Percentiles rank a stretch among this genome's conserved stretches.
Conservation (phyloP, 78 protist genomes). For the Dictyostelium purpureum region DNA sequence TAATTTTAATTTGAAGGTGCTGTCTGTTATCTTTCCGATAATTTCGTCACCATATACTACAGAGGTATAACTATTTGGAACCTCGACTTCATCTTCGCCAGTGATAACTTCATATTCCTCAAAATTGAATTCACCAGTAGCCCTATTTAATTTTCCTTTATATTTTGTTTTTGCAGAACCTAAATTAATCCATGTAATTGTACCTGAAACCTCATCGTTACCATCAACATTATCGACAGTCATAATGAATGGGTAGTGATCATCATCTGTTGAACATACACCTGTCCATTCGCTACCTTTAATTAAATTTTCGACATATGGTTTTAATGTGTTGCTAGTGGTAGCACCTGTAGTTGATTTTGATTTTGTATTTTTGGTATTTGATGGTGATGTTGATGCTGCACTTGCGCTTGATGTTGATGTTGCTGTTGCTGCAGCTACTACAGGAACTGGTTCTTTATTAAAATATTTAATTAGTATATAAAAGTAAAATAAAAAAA, state of each 20-base stretch:
- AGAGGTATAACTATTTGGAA: conserved; percentile 22
- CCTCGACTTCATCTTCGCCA: conserved; percentile 60
- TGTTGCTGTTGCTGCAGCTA: background rate
- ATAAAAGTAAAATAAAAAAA: background rate
- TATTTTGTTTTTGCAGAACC: conserved; percentile 27
- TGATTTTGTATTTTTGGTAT: background rate
- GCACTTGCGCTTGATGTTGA: background rate
- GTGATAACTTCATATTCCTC: conserved; percentile 50
- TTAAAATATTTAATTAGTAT: background rate
- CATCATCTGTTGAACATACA: conserved; percentile 30
- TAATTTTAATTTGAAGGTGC: conserved; percentile 23
- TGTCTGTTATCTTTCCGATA: conserved; percentile 4
- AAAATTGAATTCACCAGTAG: background rate
- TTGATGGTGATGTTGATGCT: background rate
- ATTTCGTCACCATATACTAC: background rate
- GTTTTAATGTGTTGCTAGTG: no score
- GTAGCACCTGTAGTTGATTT: background rate
- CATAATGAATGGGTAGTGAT: conserved; percentile 21
- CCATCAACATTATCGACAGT: conserved; percentile 16
- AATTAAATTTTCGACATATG: background rate
- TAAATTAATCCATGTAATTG: conserved; percentile 20
- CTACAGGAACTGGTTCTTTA: background rate
- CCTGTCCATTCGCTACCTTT: conserved; percentile 62
- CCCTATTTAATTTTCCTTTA: conserved; percentile 9
- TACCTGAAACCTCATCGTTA: background rate